Evolutionary conservation across 306 rosid species (phyloP), one percentile per base, ranked within the genome.

Genomic region (Boehmeria nivea): DNA sequence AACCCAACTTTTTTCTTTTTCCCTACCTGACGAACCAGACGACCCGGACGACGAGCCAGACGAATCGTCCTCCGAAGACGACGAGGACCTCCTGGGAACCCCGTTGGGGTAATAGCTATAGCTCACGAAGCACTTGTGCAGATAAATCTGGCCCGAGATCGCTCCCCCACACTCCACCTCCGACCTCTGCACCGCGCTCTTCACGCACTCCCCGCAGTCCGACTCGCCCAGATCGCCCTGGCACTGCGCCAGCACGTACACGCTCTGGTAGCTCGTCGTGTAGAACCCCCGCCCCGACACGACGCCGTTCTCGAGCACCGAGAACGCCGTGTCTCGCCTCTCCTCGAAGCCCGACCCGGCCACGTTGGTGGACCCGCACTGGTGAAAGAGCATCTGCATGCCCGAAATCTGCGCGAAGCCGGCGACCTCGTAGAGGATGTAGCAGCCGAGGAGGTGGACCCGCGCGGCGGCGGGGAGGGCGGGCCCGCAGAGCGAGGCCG

Each of bases 171-270:
- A 90, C 66, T 90, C 98, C 70, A 73, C 88, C 44, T 82, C 85
- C 72, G 91, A 87, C 74, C 54, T 90, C 60, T 90, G 89, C 33
- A 80, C 93, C 26, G 87, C 87, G 65, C 40, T 74, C 37, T 90
- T 90, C 45, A 84, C 82, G 71, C 95, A 87, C 50, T 76, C 89
- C 0, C 93, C 94, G 51, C 98, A 90, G 63, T 90, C 95, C 1
- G 91, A 72, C 56, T 84, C 95, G 19, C 98, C 98, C 43, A 90
- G 67, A 65, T 78, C 91, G 1, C 98, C 98, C 64, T 90, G 94
- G 57, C 98, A 90, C 54, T 90, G 98, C 22, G 80, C 98, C 81
- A 90, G 64, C 42, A 90, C 76, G 72, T 84, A 90, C 55, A 90
- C 50, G 15, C 76, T 44, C 60, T 84, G 79, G 37, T 90, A 90